Evolutionary conservation across 257 asterid genomes (phyloP).

Genomic region (Parsonsia alboflavescens): DNA sequence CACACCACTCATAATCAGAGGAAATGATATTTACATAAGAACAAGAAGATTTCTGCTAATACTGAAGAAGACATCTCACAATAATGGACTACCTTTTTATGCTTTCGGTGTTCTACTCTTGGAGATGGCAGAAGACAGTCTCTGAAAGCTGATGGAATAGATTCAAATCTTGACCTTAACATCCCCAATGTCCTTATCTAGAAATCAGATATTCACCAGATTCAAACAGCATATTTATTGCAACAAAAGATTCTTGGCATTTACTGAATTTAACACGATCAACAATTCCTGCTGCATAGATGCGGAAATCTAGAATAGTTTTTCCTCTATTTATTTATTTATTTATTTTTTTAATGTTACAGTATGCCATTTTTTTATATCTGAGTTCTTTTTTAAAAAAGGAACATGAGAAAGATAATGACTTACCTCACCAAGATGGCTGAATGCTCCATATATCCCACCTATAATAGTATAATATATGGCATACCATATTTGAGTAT

Average conservation of each 20-base stretch:
- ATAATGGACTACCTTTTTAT: conserved; percentile 37
- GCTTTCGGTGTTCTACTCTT: conserved; percentile 45
- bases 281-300: background rate
- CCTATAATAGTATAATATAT: conserved; percentile 80
- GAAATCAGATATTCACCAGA: conserved; percentile 10
- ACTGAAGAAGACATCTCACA: conserved; percentile 21
- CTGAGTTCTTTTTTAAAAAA: background rate
- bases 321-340: too few species aligned
- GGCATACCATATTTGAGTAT: conserved; percentile 98
- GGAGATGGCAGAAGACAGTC: conserved; percentile 75
- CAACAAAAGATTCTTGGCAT: background rate
- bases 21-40: background rate
- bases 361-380: background rate
- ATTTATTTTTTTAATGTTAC: background rate
- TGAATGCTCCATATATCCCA: conserved; percentile 96
- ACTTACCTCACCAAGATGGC: conserved; percentile 97
- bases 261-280: background rate
- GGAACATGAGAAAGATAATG: conserved; percentile 13
- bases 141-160: conserved; percentile 90
- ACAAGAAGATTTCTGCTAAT: conserved; percentile 4
- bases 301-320: background rate
- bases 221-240: background rate
- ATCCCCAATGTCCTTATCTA: conserved; percentile 98
- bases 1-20: background rate
- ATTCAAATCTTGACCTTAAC: conserved; percentile 90